Base-by-base conservation (phyloP, 495 filamentous ascomycete species). In the Tuber magnatum region DNA sequence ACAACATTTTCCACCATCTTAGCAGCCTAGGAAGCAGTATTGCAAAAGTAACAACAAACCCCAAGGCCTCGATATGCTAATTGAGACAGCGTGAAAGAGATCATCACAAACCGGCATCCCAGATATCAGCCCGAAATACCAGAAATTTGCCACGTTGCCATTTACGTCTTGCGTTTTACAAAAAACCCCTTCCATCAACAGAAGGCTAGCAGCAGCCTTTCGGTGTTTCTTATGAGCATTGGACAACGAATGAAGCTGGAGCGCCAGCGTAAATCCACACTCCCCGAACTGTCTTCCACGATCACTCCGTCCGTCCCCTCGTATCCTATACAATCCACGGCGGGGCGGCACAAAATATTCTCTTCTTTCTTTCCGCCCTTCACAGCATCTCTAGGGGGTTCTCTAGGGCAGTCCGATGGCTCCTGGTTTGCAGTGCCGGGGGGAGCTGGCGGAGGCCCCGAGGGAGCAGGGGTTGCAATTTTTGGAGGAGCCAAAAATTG, bases 251-350 rank as follows among this genome's bases (percentile, higher is more conserved):
- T n/a, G n/a, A n/a, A n/a, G n/a, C n/a, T n/a, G n/a, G n/a, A n/a
- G 81, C 22, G 81, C 81, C 69, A 91, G 86, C 28, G 95, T 95
- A 82, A 99, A 99, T 0, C 95, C 95, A 68, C 95, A 95, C 85
- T 95, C 97, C 0, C 95, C 95, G 68, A 99, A 85, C 72, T 92
- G 89, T 61, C 86, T 87, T n/a, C 94, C 95, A 10, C 93, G 92
- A 56, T 89, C 87, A 99, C 90, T 71, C 91, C 90, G 84, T 91
- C 87, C 79, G 88, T 87, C 56, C 89, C 88, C 73, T 89, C 84
- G 73, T 83, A 80, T 81, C 86, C 85, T 51, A 87, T 83, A 71
- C 93, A 39, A 97, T 92, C 79, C 92, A 85, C 71, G 89, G 83
- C 41, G 95, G 94, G 28, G 93, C 93, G 46, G 90, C 90, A 14